These are phyloP conservation scores for Arabidopsis suecica DNA, from an alignment of 345 rosid genomes.

Conservation along the genomic window DNA sequence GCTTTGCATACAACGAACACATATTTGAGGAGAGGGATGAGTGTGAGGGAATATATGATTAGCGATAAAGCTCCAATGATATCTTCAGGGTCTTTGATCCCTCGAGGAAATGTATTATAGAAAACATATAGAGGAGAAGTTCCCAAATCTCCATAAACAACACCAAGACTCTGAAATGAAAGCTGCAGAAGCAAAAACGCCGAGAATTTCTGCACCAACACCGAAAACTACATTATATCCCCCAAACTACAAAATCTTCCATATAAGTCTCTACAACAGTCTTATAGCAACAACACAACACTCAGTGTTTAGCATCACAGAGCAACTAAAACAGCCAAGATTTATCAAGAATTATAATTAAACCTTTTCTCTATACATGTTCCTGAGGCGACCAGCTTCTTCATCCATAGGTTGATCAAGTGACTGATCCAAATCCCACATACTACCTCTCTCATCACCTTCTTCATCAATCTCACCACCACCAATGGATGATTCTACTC, in stretches of 20 bases:
- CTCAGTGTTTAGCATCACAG: not conserved
- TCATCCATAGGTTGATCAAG: constrained; percentile 98
- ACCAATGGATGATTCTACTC: constrained; percentile 54
- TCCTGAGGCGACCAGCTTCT: constrained; percentile 84
- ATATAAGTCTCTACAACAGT: not conserved
- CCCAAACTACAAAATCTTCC: not conserved
- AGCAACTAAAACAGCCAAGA: not conserved
- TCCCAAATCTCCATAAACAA: constrained; percentile 78
- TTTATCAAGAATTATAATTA: not conserved
- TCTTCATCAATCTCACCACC: constrained; percentile 62
- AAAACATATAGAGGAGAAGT: constrained; percentile 77
- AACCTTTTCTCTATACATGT: constrained; percentile 89
- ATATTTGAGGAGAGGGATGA: constrained; percentile 73
- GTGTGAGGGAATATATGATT: constrained; percentile 67
- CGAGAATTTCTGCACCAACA: constrained; percentile 58
- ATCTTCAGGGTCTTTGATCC: constrained; percentile 63
- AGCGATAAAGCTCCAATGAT: constrained; percentile 68
- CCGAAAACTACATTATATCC: constrained; percentile 10
- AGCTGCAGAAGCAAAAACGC: constrained; percentile 61
- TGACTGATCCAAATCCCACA: constrained; percentile 93
- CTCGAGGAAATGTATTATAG: constrained; percentile 69
- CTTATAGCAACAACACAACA: constrained; percentile 14
- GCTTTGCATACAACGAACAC: constrained; percentile 77
- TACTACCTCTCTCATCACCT: constrained; percentile 59
- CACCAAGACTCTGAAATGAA: constrained; percentile 77